These are phyloP conservation scores for Neurospora sp. DNA, from an alignment of 495 filamentous ascomycete species.

Conservation along the genomic window DNA sequence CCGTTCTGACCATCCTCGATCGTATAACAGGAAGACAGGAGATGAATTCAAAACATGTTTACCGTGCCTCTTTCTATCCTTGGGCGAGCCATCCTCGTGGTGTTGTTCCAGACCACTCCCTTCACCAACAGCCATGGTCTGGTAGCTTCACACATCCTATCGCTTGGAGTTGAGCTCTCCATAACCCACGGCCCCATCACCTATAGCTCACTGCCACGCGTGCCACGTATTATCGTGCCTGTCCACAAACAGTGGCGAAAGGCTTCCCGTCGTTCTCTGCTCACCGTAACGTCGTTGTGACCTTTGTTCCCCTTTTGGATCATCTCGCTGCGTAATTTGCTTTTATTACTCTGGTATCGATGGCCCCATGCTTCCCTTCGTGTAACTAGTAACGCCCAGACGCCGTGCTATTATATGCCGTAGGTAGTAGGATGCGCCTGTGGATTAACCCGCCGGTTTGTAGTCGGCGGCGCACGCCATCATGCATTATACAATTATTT, in stretches of 20 bases:
- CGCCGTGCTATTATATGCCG: conserved; percentile 8
- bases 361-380: not conserved
- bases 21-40: not conserved
- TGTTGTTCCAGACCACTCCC: not conserved
- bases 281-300: not conserved
- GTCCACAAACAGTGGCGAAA: not conserved
- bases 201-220: not conserved
- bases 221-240: not conserved
- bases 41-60: not conserved
- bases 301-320: not conserved
- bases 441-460: not conserved
- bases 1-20: not conserved
- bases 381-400: conserved; percentile 5
- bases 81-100: not conserved
- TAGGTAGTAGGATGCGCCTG: not conserved
- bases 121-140: not conserved
- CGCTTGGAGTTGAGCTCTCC: not conserved
- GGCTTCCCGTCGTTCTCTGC: not conserved
- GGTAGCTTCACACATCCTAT: not conserved
- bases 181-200: not conserved
- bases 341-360: not conserved
- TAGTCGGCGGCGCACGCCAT: not conserved
- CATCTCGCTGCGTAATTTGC: not conserved
- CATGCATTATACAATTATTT: conserved; percentile 1
- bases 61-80: not conserved